phyloP scores from a whole-genome alignment of 2,329 filamentous ascomycete genomes.

The Aureobasidium namibiae region DNA sequence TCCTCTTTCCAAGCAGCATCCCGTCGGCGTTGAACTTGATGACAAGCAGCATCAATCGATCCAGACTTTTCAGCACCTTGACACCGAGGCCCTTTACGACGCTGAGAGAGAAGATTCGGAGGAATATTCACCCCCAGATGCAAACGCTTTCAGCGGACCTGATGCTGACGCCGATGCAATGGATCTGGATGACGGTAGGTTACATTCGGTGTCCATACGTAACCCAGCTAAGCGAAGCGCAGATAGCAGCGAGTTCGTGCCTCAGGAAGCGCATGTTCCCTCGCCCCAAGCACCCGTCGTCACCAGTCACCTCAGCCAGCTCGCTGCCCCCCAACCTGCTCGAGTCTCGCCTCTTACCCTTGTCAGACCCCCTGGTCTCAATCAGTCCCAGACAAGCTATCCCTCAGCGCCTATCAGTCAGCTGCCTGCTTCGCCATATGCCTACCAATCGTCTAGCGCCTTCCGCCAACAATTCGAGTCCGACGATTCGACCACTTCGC shows the following conservation, averaged over 20 bases:
- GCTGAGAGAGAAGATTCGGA: slow-evolving; percentile 32
- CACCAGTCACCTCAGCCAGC: slow-evolving; percentile 52
- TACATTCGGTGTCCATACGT: slow-evolving; percentile 15
- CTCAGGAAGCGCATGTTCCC: slow-evolving; percentile 20
- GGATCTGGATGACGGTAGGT: slow-evolving; percentile 15
- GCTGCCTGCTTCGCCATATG: slow-evolving; percentile 14
- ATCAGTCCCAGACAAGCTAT: slow-evolving; percentile 34
- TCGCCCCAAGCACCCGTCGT: slow-evolving; percentile 53
- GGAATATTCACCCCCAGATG: slow-evolving; percentile 39
- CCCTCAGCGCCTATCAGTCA: slow-evolving; percentile 21
- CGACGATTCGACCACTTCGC: slow-evolving; percentile 12
- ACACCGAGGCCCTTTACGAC: slow-evolving; percentile 11
- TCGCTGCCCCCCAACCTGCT: slow-evolving; percentile 68
- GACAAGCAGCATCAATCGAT: neutral
- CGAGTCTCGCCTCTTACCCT: slow-evolving; percentile 54
- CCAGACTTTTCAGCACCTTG: neutral
- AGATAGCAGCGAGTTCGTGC: slow-evolving; percentile 13
- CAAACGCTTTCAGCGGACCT: slow-evolving; percentile 24
- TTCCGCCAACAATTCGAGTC: slow-evolving; percentile 17
- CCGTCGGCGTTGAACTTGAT: neutral
- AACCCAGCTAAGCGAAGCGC: slow-evolving; percentile 15
- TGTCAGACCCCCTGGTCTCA: slow-evolving; percentile 43
- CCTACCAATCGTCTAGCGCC: neutral
- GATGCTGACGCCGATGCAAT: slow-evolving; percentile 13
- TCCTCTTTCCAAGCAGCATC: neutral